These are phyloP conservation scores for Pythium sp. DNA, from an alignment of 352 stramenopile species.

Conservation along the genomic window DNA sequence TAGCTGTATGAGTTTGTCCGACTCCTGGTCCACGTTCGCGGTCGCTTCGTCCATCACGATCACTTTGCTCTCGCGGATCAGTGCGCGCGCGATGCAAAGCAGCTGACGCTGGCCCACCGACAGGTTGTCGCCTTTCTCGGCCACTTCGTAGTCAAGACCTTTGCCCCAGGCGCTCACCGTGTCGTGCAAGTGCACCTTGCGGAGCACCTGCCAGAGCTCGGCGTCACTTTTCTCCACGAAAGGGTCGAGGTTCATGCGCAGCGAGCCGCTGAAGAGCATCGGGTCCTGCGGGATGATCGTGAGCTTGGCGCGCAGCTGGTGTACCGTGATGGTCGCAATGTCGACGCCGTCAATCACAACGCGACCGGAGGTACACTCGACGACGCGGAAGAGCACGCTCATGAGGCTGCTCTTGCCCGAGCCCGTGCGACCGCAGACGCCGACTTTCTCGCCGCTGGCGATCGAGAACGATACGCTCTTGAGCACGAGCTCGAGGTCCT, in stretches of 20 bases:
- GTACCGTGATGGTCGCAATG: constrained; percentile 38
- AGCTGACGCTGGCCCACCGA: constrained; percentile 93
- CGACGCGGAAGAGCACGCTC: constrained; percentile 38
- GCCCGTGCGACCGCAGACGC: constrained; percentile 35
- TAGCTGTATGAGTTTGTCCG: constrained; percentile 77
- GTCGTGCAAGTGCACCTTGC: constrained; percentile 26
- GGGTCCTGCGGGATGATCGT: constrained; percentile 86
- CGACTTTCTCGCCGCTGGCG: constrained; percentile 26
- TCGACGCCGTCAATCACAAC: constrained; percentile 88
- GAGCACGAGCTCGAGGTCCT: constrained; percentile 31
- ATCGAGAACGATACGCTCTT: constrained; percentile 25
- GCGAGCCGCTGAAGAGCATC: constrained; percentile 86
- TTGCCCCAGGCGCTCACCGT: constrained; percentile 13
- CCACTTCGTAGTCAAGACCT: constrained; percentile 77
- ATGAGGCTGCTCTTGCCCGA: constrained; percentile 38
- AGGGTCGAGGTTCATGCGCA: constrained; percentile 90
- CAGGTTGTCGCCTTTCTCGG: constrained; percentile 91
- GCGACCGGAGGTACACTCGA: constrained; percentile 32
- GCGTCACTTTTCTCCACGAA: constrained; percentile 68
- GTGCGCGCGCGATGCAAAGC: constrained; percentile 91
- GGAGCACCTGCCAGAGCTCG: constrained; percentile 28
- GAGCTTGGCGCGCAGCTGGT: constrained; percentile 27
- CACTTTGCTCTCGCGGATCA: constrained; percentile 79
- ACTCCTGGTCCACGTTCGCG: constrained; percentile 81
- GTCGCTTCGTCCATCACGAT: constrained; percentile 97